Evolutionary conservation across 306 rosid genomes (phyloP).

Genomic region (Corylus avellana): DNA sequence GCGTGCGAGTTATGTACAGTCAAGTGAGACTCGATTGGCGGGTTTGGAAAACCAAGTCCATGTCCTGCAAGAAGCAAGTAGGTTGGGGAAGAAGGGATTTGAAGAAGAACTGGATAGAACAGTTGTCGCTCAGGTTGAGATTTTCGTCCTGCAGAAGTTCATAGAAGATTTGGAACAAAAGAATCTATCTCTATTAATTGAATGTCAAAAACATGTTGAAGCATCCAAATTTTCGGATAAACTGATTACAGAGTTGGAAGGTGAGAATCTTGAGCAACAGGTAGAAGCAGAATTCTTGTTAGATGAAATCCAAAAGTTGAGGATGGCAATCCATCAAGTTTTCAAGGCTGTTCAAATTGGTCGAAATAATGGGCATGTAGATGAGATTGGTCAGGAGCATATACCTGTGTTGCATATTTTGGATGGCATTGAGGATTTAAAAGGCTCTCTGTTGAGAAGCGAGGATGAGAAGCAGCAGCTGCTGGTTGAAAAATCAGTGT

Average conservation of each 20-base stretch:
- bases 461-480: slow-evolving; percentile 78
- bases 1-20: slow-evolving; percentile 55
- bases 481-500: slow-evolving; percentile 68
- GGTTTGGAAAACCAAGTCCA: slow-evolving; percentile 64
- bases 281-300: slow-evolving; percentile 78
- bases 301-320: slow-evolving; percentile 75
- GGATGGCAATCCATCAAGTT: slow-evolving; percentile 61
- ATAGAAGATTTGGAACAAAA: slow-evolving; percentile 90
- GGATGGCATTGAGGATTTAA: slow-evolving; percentile 61
- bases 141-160: slow-evolving; percentile 87
- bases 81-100: slow-evolving; percentile 70
- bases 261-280: slow-evolving; percentile 92
- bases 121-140: slow-evolving; percentile 89
- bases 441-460: slow-evolving; percentile 52
- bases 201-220: slow-evolving; percentile 76
- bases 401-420: slow-evolving; percentile 50
- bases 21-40: slow-evolving; percentile 58
- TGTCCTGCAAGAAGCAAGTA: slow-evolving; percentile 63
- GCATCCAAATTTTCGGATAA: slow-evolving; percentile 73
- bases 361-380: slow-evolving; percentile 36
- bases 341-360: slow-evolving; percentile 67
- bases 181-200: slow-evolving; percentile 54
- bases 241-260: slow-evolving; percentile 85
- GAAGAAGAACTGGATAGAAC: slow-evolving; percentile 89
- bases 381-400: slow-evolving; percentile 53